A percentile compares a stretch with the other conserved stretches of the same genome.
Conservation (phyloP, 192 early-diverging fungal species). For the Gryganskiella cystojenkinii region DNA sequence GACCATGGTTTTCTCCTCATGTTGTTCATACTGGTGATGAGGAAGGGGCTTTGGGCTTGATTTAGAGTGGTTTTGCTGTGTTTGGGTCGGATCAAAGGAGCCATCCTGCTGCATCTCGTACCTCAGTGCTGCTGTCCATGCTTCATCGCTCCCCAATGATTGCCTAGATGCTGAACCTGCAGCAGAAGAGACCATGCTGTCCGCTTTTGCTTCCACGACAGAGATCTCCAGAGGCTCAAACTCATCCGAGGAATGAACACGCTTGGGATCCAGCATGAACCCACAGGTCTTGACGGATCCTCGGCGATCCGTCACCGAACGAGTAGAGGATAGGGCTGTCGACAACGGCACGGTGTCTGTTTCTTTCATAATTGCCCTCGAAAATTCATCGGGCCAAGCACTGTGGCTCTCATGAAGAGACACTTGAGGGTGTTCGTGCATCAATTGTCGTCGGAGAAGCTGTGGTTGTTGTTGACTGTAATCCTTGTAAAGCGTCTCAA, state of each 20-base stretch:
- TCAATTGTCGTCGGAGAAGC: neutral
- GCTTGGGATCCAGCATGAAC: conserved; percentile 23
- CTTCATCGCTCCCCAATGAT: too few relatives aligned
- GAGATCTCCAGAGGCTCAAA: neutral
- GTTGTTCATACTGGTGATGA: too few relatives aligned
- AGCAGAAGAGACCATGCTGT: neutral
- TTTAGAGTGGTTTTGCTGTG: too few relatives aligned
- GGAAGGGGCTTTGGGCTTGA: too few relatives aligned
- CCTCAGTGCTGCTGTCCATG: too few relatives aligned
- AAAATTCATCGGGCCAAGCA: conserved; percentile 2
- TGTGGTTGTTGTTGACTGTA: neutral
- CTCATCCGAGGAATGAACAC: neutral
- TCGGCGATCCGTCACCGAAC: neutral
- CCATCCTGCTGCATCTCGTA: too few relatives aligned
- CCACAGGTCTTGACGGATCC: conserved; percentile 33
- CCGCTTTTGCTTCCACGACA: too few relatives aligned
- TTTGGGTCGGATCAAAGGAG: too few relatives aligned
- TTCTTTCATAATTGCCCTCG: neutral
- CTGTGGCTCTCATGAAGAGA: neutral
- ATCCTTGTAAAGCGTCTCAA: conserved; percentile 17
- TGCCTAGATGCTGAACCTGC: neutral
- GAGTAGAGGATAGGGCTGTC: neutral
- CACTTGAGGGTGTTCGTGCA: neutral
- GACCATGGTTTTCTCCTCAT: neutral
- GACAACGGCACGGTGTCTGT: neutral